These are phyloP conservation scores for Xylogone sp. DNA, from an alignment of 2,329 filamentous ascomycete species.

Conservation along the genomic window DNA sequence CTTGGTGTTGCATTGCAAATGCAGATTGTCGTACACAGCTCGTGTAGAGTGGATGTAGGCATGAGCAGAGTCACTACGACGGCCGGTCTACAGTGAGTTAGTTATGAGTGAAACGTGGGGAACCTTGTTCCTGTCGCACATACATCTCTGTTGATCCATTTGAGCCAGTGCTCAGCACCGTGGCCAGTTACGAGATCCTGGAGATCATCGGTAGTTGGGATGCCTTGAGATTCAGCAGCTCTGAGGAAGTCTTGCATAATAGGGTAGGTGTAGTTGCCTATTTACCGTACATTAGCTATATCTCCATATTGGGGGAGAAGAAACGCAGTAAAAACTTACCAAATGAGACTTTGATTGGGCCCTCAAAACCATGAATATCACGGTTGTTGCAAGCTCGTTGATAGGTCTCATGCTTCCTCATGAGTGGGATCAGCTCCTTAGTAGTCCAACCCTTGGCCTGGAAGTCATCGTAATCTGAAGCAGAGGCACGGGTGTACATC, in stretches of 20 bases:
- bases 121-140: slow-evolving; percentile 11
- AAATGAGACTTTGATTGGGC: slow-evolving; percentile 79
- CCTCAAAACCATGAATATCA: slow-evolving; percentile 72
- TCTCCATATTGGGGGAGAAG: background rate
- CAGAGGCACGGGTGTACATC: slow-evolving; percentile 72
- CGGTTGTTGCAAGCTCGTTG: slow-evolving; percentile 61
- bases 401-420: slow-evolving; percentile 80
- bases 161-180: slow-evolving; percentile 78
- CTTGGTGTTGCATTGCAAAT: slow-evolving; percentile 72
- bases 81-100: slow-evolving; percentile 47
- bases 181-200: slow-evolving; percentile 65
- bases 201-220: slow-evolving; percentile 71
- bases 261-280: slow-evolving; percentile 56
- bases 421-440: slow-evolving; percentile 69
- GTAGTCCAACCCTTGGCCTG: slow-evolving; percentile 77
- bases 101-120: background rate
- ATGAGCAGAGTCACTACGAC: slow-evolving; percentile 73
- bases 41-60: slow-evolving; percentile 76
- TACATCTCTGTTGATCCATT: slow-evolving; percentile 74
- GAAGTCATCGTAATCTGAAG: slow-evolving; percentile 75
- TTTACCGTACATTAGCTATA: background rate
- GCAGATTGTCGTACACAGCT: slow-evolving; percentile 65
- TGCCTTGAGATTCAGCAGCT: slow-evolving; percentile 68
- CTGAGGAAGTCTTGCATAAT: slow-evolving; percentile 79
- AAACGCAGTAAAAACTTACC: slow-evolving; percentile 32